Evolutionary conservation across 139 green algal genomes (phyloP).

Genomic region (Pleodorina starrii): DNA sequence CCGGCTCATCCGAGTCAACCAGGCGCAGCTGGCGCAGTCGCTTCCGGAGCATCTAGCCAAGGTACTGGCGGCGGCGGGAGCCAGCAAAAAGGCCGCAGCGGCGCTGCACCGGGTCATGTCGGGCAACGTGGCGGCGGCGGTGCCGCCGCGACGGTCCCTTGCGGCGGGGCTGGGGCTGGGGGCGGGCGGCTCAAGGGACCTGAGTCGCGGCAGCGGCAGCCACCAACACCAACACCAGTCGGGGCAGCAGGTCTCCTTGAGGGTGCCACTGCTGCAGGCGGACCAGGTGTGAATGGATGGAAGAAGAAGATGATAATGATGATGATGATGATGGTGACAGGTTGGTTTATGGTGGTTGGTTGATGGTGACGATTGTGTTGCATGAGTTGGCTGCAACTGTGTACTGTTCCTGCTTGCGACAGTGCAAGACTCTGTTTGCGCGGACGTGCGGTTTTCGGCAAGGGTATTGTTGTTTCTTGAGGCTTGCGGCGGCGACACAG

Average conservation of each 20-base stretch:
- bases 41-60: slow-evolving; percentile 46
- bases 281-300: neutral
- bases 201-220: neutral
- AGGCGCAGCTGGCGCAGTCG: slow-evolving; percentile 31
- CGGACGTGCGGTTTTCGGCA: no score
- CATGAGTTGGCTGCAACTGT: no score
- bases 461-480: no score
- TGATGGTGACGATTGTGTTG: no score
- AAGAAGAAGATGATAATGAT: no score
- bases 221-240: neutral
- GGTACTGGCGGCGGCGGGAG: slow-evolving; percentile 24
- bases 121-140: neutral
- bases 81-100: slow-evolving; percentile 3
- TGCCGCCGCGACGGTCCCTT: neutral
- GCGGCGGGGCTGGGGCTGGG: neutral
- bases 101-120: slow-evolving; percentile 1
- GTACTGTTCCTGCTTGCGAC: no score
- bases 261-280: neutral
- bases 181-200: neutral
- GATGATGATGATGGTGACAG: no score
- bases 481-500: no score
- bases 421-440: no score
- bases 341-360: no score
- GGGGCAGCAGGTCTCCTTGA: neutral
- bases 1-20: slow-evolving; percentile 50